Evolutionary conservation across 2,329 filamentous ascomycete genomes (phyloP).

Genomic region (Aspergillus neotritici): DNA sequence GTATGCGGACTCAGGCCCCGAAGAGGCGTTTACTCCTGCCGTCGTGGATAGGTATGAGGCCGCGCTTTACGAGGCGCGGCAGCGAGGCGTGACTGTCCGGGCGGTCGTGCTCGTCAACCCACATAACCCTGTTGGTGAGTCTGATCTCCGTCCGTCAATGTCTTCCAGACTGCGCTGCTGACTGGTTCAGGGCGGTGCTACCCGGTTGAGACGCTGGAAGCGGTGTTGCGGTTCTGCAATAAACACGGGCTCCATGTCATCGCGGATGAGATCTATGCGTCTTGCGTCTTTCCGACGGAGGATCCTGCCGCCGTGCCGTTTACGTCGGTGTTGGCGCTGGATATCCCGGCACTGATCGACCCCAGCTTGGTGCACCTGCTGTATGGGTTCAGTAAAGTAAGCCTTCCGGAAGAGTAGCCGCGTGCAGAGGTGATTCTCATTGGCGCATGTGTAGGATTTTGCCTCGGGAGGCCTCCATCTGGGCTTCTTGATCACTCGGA

Average conservation of each 20-base stretch:
- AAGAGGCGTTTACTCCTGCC: conserved; percentile 35
- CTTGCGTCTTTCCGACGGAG: conserved; percentile 44
- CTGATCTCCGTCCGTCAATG: conserved; percentile 12
- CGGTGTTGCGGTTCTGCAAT: conserved; percentile 47
- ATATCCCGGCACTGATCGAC: conserved; percentile 42
- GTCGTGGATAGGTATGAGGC: conserved; percentile 34
- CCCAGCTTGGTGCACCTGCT: conserved; percentile 47
- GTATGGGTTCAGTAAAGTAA: conserved; percentile 38
- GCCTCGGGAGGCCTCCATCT: conserved; percentile 26
- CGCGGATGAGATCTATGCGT: conserved; percentile 53
- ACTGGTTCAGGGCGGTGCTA: conserved; percentile 39
- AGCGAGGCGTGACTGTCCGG: conserved; percentile 30
- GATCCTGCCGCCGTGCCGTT: conserved; percentile 36
- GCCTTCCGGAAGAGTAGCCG: background rate
- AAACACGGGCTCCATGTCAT: conserved; percentile 49
- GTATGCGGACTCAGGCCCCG: conserved; percentile 32
- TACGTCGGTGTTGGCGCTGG: conserved; percentile 43
- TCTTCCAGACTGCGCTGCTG: background rate
- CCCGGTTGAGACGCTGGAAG: conserved; percentile 35
- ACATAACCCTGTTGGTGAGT: conserved; percentile 41
- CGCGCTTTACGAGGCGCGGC: conserved; percentile 28
- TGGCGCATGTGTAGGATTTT: conserved; percentile 23
- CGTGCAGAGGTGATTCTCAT: conserved; percentile 29
- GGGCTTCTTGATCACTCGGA: conserved; percentile 24
- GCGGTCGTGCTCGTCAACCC: conserved; percentile 42